Conservation (phyloP, 1,139 yeast species). For the Starmera stellimalicola region DNA sequence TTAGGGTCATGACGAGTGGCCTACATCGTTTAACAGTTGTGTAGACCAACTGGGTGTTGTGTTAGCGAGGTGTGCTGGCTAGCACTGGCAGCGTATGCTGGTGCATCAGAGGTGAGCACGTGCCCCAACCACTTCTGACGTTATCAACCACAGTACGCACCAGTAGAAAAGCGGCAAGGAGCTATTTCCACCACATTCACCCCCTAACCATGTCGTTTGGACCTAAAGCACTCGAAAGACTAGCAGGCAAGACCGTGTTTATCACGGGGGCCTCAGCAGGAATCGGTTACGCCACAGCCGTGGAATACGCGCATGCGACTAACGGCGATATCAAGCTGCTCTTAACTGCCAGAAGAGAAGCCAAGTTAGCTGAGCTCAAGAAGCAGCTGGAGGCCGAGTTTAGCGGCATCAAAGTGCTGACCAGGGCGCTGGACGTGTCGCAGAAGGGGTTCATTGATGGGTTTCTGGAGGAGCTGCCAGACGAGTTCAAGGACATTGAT, state of each 20-base stretch:
- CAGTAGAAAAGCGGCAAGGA: too few species aligned
- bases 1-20: too few species aligned
- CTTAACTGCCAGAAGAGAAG: conserved; percentile 62
- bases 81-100: too few species aligned
- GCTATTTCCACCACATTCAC: too few species aligned
- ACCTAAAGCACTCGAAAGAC: conserved; percentile 27
- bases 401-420: conserved; percentile 33
- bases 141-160: too few species aligned
- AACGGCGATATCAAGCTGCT: conserved; percentile 58
- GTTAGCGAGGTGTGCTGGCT: too few species aligned
- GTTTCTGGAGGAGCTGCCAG: conserved; percentile 42
- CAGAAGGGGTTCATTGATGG: conserved; percentile 38
- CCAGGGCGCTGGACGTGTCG: conserved; percentile 54
- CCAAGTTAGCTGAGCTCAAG: conserved; percentile 40
- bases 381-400: conserved; percentile 33
- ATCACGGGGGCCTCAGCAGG: conserved; percentile 40
- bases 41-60: too few species aligned
- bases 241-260: conserved; percentile 32
- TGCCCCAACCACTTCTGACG: too few species aligned
- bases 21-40: too few species aligned
- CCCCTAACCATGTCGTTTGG: conserved; percentile 30
- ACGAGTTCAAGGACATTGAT: conserved; percentile 48
- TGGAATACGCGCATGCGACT: conserved; percentile 61
- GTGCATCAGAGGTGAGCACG: too few species aligned
- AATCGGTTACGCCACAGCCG: conserved; percentile 72